A percentile compares a stretch with the other conserved stretches of the same genome.
Evolutionary conservation across 179 eudicot species (phyloP).

Genomic region (Drosera spatulata): DNA sequence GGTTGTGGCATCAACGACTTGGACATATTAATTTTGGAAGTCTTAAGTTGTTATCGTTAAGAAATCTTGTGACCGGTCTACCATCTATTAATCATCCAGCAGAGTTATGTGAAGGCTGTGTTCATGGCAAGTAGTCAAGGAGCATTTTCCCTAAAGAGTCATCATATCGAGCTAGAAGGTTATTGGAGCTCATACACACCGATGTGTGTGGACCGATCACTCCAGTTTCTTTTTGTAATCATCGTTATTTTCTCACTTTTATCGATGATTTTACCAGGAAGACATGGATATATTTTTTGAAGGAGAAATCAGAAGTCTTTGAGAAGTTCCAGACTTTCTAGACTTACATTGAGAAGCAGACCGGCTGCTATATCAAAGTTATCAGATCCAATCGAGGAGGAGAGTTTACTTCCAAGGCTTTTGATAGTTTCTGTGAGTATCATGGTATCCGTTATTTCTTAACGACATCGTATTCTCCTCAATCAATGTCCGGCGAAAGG

Average conservation of each 20-base stretch:
- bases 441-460: not conserved
- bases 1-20: slow-evolving; percentile 3
- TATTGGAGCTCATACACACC: not conserved
- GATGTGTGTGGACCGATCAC: slow-evolving; percentile 6
- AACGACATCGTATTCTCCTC: not conserved
- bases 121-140: not conserved
- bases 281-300: not conserved
- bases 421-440: not conserved
- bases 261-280: slow-evolving; percentile 1
- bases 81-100: not conserved
- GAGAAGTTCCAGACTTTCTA: not conserved
- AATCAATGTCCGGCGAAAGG: not conserved
- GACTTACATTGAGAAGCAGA: not conserved
- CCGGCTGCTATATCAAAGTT: not conserved
- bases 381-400: not conserved
- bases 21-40: slow-evolving; percentile 1
- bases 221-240: not conserved
- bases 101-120: slow-evolving; percentile 2
- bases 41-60: not conserved
- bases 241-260: not conserved
- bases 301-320: not conserved
- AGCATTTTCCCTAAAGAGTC: not conserved
- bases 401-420: not conserved
- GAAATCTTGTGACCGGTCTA: slow-evolving; percentile 1
- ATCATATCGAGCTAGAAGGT: slow-evolving; percentile 1